phyloP scores from a whole-genome alignment of 495 filamentous ascomycete species.

The Annulohypoxylon bovei region DNA sequence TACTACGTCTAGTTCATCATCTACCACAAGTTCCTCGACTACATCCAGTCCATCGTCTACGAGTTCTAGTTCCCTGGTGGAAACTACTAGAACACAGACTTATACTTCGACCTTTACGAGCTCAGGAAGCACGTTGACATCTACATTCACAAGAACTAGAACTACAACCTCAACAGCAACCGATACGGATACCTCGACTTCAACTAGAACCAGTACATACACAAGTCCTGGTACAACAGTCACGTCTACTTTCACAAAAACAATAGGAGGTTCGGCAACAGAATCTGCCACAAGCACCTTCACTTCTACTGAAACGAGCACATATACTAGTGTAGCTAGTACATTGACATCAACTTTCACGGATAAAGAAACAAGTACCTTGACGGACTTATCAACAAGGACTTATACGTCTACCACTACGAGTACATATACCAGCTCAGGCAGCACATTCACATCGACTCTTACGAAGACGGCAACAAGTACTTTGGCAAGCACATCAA shows the following conservation, averaged over 20 bases:
- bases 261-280: background rate
- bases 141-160: slow-evolving; percentile 14
- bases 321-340: slow-evolving; percentile 13
- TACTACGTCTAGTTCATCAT: background rate
- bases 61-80: background rate
- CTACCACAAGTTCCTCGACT: background rate
- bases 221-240: slow-evolving; percentile 10
- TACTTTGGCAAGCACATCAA: background rate
- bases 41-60: background rate
- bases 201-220: slow-evolving; percentile 24
- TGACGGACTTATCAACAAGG: background rate
- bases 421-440: slow-evolving; percentile 17
- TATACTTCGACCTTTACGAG: slow-evolving; percentile 4
- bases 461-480: background rate
- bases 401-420: slow-evolving; percentile 11
- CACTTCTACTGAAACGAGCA: slow-evolving; percentile 26
- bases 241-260: slow-evolving; percentile 23
- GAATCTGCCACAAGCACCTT: background rate
- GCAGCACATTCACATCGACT: slow-evolving; percentile 26
- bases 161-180: slow-evolving; percentile 20
- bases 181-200: background rate
- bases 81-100: background rate
- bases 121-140: slow-evolving; percentile 17
- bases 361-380: background rate
- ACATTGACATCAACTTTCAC: slow-evolving; percentile 28